Evolutionary conservation across 2,329 filamentous ascomycete species (phyloP), one percentile per base, ranked within the genome.

Genomic region (Aspergillus persii): DNA sequence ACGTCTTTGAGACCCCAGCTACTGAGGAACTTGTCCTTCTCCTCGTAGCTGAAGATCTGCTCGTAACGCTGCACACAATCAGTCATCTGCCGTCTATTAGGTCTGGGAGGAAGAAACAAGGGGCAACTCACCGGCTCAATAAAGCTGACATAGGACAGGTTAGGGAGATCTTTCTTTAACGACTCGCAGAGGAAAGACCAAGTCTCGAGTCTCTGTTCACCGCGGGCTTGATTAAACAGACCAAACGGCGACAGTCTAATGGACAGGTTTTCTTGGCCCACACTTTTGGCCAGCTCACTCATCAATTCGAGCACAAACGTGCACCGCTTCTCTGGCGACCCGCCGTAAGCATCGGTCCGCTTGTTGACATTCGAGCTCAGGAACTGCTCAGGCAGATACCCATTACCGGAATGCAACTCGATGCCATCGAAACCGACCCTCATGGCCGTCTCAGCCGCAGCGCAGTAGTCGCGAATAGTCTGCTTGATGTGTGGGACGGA

Each of bases 281-380:
- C 70, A 0, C 75, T 73, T 36, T 73, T 63, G 0, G 78, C 76
- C 15, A 84, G 57, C 55, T 76, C 67, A 36, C 77, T 72, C 67
- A 83, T 82, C n/a, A 86, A 74, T 63, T 86, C 83, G 2, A 87
- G 68, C 1, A 79, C 79, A 64, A 89, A 88, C 4, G 76, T 78
- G 61, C 79, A 82, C n/a, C 81, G 75, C 58, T 82, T 82, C 66
- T 82, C 77, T 1, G 82, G 72, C 3, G 74, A 78, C 5, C 82
- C 83, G 8, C 83, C 82, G 61, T 81, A 84, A 9, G 72, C 69
- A 63, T 85, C 81, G 0, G 76, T 80, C 27, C 82, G 73, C 61
- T 74, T 75, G 68, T 84, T 85, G 61, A 77, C 72, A 36, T 77
- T 80, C 47, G 79, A 79, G 61, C 81, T 80, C 4, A 80, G 67